A percentile compares a stretch with the other conserved stretches of the same genome.
Evolutionary conservation across 345 rosid species (phyloP).

Genomic region (Citropsis articulata): DNA sequence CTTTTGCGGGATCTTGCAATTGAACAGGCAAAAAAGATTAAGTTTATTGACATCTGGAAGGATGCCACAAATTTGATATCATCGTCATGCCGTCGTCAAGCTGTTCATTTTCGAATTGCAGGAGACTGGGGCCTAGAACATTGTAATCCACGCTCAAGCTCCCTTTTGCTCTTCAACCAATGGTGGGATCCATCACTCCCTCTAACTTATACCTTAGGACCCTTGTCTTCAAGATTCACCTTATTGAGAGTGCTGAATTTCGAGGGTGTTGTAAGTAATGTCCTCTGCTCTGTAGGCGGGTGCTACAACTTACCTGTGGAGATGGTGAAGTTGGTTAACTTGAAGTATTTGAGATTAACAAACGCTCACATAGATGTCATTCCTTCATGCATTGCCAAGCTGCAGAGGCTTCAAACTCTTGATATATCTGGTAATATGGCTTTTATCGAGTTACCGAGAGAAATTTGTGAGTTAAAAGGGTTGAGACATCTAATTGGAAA

Average conservation of each 20-base stretch:
- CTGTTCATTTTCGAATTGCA: background rate
- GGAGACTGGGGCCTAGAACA: background rate
- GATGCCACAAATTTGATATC: rapidly evolving
- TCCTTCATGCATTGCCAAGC: background rate
- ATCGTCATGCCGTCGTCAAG: background rate
- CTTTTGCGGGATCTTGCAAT: background rate
- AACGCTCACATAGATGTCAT: background rate
- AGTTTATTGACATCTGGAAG: background rate
- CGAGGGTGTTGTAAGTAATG: background rate
- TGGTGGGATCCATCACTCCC: too few species aligned
- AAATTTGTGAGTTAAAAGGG: background rate
- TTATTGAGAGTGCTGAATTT: background rate
- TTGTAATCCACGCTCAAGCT: background rate
- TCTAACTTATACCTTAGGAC: background rate
- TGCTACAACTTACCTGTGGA: background rate
- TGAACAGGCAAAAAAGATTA: background rate
- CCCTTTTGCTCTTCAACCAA: background rate
- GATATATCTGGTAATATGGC: background rate
- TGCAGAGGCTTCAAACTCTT: background rate
- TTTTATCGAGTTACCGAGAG: background rate
- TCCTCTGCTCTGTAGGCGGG: background rate
- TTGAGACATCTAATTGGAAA: background rate
- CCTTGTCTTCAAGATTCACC: background rate
- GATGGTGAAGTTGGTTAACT: background rate
- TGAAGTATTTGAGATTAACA: background rate